Base-by-base conservation (phyloP, 352 stramenopile species). In the Globisporangium parvum region DNA sequence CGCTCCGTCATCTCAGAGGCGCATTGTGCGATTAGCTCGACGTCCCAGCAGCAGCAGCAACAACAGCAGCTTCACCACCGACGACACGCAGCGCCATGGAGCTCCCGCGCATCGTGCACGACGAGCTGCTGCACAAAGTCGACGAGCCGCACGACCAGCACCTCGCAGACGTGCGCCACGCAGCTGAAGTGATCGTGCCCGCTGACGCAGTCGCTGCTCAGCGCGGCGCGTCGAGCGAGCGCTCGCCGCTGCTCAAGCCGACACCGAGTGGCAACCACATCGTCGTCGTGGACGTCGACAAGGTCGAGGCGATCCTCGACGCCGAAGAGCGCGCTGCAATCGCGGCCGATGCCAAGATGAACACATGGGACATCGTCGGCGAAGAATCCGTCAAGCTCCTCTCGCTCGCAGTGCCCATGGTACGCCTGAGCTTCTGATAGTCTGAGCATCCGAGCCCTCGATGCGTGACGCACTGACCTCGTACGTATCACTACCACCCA, bases 111-210 rank as follows among this genome's bases (percentile, higher is more conserved):
- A 20, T 71, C 35, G 62, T 48, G 46, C 65, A 76, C 46, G 65
- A 73, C 53, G 48, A 33, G 9, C 45, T 71, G 50, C 56, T 73
- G 37, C 65, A 73, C 62, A 44, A 69, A 26, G 51, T 76, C 26
- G 68, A 76, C 47, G 55, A 66, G 47, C 58, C 65, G 23, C 62
- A 45, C 35, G 53, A 70, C 39, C 46, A 76, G 40, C 68, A 71
- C 24, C 48, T 66, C 5, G 57, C 63, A 14, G 46, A 46, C 15
- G 48, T 37, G 31, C 31, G 31, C 31, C 31, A 37, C 9, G 31
- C 31, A 12, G 31, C 31, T 1, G 31, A 37, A 12, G 31, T 37
- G 31, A 37, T 37, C 31, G 3, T 37, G 31, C 6, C 31, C 2
- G 31, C 31, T 67, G 4, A 31, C 48, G 18, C 33, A 46, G 46